Evolutionary conservation across 106 monocot species (phyloP).

Genomic region (Acanthochlamys bracteata): DNA sequence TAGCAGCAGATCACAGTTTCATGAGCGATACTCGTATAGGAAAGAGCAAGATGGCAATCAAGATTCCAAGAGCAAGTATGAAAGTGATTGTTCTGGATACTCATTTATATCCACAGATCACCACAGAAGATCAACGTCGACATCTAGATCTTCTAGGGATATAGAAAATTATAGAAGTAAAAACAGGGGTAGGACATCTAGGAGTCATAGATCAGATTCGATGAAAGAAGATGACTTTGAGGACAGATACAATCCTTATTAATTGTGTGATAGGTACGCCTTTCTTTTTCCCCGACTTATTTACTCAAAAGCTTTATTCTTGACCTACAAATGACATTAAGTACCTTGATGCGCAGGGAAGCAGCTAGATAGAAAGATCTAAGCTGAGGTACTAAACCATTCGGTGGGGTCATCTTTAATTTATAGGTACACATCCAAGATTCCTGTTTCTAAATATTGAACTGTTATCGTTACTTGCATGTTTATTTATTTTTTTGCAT

Average conservation of each 20-base stretch:
- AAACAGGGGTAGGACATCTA: conserved; percentile 16
- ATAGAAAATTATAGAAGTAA: conserved; percentile 14
- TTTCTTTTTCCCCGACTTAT: background rate
- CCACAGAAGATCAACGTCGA: conserved; percentile 10
- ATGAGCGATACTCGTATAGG: conserved; percentile 14
- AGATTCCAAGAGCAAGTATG: conserved; percentile 6
- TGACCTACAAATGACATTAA: conserved; percentile 7
- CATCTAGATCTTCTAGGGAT: conserved; percentile 15
- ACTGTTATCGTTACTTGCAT: background rate
- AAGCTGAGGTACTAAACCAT: conserved; percentile 9
- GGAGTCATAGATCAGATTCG: conserved; percentile 23
- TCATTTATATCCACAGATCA: conserved; percentile 18
- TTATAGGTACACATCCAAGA: conserved; percentile 20
- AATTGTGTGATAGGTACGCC: conserved; percentile 26
- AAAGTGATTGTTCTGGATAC: conserved; percentile 13
- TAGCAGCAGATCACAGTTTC: conserved; percentile 11
- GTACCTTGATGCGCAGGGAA: conserved; percentile 12
- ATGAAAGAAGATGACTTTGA: conserved; percentile 28
- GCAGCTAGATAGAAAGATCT: conserved; percentile 3
- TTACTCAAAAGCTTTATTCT: background rate
- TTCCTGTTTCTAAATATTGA: background rate
- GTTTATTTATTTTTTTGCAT: conserved; percentile 18
- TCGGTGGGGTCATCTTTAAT: conserved; percentile 6
- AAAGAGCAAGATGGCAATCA: conserved; percentile 9
- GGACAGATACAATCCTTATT: conserved; percentile 69